Evolutionary conservation across 2,329 filamentous ascomycete genomes (phyloP).

Genomic region (Penicillium paneum): DNA sequence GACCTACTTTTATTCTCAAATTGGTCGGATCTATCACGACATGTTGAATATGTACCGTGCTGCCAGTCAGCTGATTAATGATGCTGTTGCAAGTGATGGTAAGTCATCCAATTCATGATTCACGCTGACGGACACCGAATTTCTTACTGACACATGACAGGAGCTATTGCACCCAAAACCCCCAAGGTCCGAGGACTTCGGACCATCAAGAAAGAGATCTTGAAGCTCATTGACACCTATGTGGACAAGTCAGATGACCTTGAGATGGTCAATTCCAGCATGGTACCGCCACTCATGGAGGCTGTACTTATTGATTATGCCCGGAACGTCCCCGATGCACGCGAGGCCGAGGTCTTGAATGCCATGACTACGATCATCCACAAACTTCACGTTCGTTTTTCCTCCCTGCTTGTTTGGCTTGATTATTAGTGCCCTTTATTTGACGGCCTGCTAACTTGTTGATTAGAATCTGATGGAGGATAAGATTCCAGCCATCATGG

Average conservation of each 20-base stretch:
- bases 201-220: slow-evolving; percentile 98
- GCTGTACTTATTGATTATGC: slow-evolving; percentile 95
- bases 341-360: slow-evolving; percentile 93
- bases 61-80: slow-evolving; percentile 92
- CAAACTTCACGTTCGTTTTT: slow-evolving; percentile 79
- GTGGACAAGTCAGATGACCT: slow-evolving; percentile 97
- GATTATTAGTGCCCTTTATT: not conserved
- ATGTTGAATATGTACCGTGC: slow-evolving; percentile 99
- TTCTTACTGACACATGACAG: slow-evolving; percentile 43
- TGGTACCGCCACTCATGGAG: slow-evolving; percentile 93
- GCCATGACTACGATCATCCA: slow-evolving; percentile 97
- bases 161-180: slow-evolving; percentile 93
- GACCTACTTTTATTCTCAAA: slow-evolving; percentile 96
- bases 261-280: slow-evolving; percentile 85
- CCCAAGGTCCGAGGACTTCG: slow-evolving; percentile 90
- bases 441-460: not conserved
- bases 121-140: not conserved
- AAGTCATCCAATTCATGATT: slow-evolving; percentile 29
- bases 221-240: slow-evolving; percentile 97
- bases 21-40: slow-evolving; percentile 94
- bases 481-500: slow-evolving; percentile 95
- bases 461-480: slow-evolving; percentile 88
- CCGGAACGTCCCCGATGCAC: slow-evolving; percentile 90
- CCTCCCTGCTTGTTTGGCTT: not conserved
- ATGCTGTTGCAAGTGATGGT: slow-evolving; percentile 83